Evolutionary conservation across 306 rosid genomes (phyloP).

Genomic region (Morella rubra): DNA sequence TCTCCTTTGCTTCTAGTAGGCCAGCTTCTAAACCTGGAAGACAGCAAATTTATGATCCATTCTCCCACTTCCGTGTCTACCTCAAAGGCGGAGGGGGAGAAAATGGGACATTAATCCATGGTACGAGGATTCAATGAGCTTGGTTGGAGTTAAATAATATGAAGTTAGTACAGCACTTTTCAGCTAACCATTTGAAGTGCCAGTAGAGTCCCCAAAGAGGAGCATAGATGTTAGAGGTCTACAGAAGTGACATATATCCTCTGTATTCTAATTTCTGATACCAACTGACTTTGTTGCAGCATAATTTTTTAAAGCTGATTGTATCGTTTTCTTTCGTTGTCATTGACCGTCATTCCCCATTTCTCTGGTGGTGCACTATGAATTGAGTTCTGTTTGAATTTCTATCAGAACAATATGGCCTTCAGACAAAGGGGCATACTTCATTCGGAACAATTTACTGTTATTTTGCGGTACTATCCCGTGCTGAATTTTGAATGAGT

Average conservation of each 20-base stretch:
- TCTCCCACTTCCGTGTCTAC: constrained; percentile 66
- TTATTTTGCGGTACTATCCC: neutral
- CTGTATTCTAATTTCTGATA: constrained; percentile 3
- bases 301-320: neutral
- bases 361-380: neutral
- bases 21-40: constrained; percentile 48
- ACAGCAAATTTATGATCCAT: constrained; percentile 90
- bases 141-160: neutral
- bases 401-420: neutral
- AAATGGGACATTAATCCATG: constrained; percentile 9
- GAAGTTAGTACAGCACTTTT: neutral
- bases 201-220: neutral
- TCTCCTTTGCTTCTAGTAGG: constrained; percentile 44
- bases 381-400: neutral
- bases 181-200: neutral
- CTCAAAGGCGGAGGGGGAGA: constrained; percentile 46
- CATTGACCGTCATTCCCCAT: neutral
- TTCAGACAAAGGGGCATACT: neutral
- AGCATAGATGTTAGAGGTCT: neutral
- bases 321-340: neutral
- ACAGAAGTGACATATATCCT: neutral
- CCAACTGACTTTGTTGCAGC: neutral
- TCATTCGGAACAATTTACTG: neutral
- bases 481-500: neutral
- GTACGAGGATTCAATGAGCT: constrained; percentile 2